Conservation (phyloP, 202 grass and related monocot species). For the Dendrocalamus latiflorus region DNA sequence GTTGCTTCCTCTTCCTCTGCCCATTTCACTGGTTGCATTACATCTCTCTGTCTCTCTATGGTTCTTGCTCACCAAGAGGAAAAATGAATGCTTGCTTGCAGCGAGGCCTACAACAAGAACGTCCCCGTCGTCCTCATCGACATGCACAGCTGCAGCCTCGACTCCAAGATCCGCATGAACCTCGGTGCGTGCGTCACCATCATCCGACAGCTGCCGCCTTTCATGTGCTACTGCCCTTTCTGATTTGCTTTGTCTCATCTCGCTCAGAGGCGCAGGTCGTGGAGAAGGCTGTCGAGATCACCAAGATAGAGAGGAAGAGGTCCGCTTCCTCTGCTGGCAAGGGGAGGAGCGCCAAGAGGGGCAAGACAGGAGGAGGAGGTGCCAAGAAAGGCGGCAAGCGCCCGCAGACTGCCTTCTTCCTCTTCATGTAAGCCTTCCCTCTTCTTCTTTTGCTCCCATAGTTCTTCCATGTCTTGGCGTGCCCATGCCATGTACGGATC, state of each 20-base stretch:
- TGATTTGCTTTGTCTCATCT: no score
- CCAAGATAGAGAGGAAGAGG: conserved; percentile 62
- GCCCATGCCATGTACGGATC: no score
- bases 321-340: not conserved
- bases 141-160: conserved; percentile 82
- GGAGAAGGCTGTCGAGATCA: conserved; percentile 56
- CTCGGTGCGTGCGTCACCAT: conserved; percentile 48
- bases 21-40: not conserved
- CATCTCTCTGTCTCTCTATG: no score
- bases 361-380: conserved; percentile 10
- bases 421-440: conserved; percentile 52
- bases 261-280: conserved; percentile 68
- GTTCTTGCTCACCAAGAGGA: not conserved
- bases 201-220: no score
- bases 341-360: conserved; percentile 27
- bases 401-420: conserved; percentile 65
- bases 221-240: no score
- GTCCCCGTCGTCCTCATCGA: conserved; percentile 86
- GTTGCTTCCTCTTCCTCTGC: not conserved
- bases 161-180: conserved; percentile 60
- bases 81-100: conserved; percentile 10
- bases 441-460: not conserved
- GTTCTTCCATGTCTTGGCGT: no score
- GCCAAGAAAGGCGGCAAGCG: conserved; percentile 77
- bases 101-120: conserved; percentile 77